These are phyloP conservation scores for Gamsiella multidivaricata DNA, from an alignment of 192 early-diverging fungal genomes.

Conservation along the genomic window DNA sequence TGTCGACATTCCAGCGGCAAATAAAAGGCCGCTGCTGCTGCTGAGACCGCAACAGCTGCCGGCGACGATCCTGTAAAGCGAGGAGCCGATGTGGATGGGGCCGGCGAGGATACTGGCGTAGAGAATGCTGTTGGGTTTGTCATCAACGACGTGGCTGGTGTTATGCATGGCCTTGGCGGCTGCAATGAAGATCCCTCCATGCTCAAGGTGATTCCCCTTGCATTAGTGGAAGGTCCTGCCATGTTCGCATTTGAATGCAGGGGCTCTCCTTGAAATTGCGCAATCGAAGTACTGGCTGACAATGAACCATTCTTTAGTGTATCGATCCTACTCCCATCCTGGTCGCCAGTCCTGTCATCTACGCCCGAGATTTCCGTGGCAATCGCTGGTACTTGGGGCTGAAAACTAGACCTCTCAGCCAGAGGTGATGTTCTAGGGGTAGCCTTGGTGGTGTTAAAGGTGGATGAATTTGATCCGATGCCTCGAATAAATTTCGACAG, in stretches of 20 bases:
- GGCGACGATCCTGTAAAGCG: slow-evolving; percentile 8
- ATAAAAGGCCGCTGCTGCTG: slow-evolving; percentile 42
- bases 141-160: not conserved
- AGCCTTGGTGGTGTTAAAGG: slow-evolving; percentile 17
- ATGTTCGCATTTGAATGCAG: no score
- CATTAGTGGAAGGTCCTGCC: no score
- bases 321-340: not conserved
- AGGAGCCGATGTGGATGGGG: not conserved
- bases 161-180: slow-evolving; percentile 2
- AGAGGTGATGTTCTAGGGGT: slow-evolving; percentile 19
- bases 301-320: not conserved
- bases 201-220: not conserved
- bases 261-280: not conserved
- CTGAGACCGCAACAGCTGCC: slow-evolving; percentile 38
- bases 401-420: not conserved
- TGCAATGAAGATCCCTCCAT: not conserved
- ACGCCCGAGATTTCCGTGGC: slow-evolving; percentile 1
- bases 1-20: slow-evolving; percentile 43
- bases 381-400: slow-evolving; percentile 25
- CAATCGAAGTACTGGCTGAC: not conserved
- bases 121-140: not conserved
- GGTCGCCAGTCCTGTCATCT: not conserved
- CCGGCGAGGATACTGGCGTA: not conserved
- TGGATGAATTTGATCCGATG: slow-evolving; percentile 19
- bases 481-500: slow-evolving; percentile 11